Base-by-base conservation (phyloP, 352 stramenopile genomes). In the Phytophthora sansomeana region DNA sequence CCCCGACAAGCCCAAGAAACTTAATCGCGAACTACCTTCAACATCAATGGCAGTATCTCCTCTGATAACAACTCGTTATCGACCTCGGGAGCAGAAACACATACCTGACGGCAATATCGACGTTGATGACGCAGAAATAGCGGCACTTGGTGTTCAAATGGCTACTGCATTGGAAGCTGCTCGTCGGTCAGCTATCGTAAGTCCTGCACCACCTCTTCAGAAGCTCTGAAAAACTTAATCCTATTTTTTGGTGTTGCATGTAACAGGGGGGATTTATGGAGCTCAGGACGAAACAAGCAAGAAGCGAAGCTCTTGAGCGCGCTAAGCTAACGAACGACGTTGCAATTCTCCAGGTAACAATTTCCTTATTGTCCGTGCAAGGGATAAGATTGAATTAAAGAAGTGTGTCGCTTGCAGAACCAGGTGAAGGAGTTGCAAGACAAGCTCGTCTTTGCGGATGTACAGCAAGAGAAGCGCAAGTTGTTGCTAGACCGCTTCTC, bases 321-420 rank as follows among this genome's bases (percentile, higher is more conserved):
- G 77, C 75, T 59, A 85, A 89, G 51, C 49, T 79, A n/a, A 54
- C 69, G 16, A 89, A 76, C 47, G 74, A 75, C 10, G 38, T 85
- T 50, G 61, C 77, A 3, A 77, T 84, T 39, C 61, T 89, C 9
- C 63, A 82, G 67, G 77, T 83, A 59, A 21, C 28, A 33, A 9
- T 4, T 38, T 57, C 32, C 26, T 11, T n/a, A n/a, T 51, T 42
- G 47, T 49, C 4, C 26, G 33, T 41, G 14, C 14, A 58, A 11
- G 16, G 36, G 10, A 14, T 28, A 16, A 56, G 46, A 6, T 11
- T n/a, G n/a, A n/a, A n/a, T n/a, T n/a, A n/a, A n/a, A n/a, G n/a
- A 26, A 44, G 3, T 10, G 32, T 59, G n/a, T 30, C 61, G 38
- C 14, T 24, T 17, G 19, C 38, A 87, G 73, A 76, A 35, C 50